A percentile compares a stretch with the other conserved stretches of the same genome.
phyloP scores from a whole-genome alignment of 1,139 yeast species.

The Protomyces gravidus region DNA sequence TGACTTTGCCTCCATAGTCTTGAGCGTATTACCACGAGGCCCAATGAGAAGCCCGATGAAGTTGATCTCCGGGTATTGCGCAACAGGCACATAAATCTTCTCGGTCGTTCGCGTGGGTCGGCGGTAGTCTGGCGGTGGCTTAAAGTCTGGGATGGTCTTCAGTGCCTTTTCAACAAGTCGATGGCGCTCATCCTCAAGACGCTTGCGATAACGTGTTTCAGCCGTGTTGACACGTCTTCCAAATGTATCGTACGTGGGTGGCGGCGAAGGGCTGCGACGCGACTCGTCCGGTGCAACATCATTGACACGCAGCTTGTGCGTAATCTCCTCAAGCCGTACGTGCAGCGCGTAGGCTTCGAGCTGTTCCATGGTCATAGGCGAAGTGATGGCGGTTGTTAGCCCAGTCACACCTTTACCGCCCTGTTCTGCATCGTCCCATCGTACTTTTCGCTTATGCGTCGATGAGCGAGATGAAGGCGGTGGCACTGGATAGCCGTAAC shows the following conservation, averaged over 20 bases:
- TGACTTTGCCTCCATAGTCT: constrained; percentile 63
- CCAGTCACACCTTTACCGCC: constrained; percentile 38
- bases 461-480: constrained; percentile 28
- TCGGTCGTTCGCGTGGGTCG: constrained; percentile 71
- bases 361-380: constrained; percentile 76
- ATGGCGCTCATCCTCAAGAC: constrained; percentile 74
- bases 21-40: constrained; percentile 89
- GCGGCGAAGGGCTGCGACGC: constrained; percentile 73
- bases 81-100: constrained; percentile 77
- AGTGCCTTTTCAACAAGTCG: constrained; percentile 68
- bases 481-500: neutral
- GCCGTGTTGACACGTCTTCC: constrained; percentile 86
- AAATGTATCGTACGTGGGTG: constrained; percentile 76
- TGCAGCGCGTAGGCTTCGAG: constrained; percentile 71
- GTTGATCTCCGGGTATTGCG: constrained; percentile 86
- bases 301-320: constrained; percentile 52
- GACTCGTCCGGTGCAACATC: constrained; percentile 44
- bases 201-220: constrained; percentile 58
- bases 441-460: constrained; percentile 31
- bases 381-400: constrained; percentile 46
- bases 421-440: constrained; percentile 41
- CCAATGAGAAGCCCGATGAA: constrained; percentile 76
- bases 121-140: constrained; percentile 73
- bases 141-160: constrained; percentile 67
- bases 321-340: constrained; percentile 74